phyloP scores from a whole-genome alignment of 2,329 filamentous ascomycete species.

The Lasiodiplodia theobromae region DNA sequence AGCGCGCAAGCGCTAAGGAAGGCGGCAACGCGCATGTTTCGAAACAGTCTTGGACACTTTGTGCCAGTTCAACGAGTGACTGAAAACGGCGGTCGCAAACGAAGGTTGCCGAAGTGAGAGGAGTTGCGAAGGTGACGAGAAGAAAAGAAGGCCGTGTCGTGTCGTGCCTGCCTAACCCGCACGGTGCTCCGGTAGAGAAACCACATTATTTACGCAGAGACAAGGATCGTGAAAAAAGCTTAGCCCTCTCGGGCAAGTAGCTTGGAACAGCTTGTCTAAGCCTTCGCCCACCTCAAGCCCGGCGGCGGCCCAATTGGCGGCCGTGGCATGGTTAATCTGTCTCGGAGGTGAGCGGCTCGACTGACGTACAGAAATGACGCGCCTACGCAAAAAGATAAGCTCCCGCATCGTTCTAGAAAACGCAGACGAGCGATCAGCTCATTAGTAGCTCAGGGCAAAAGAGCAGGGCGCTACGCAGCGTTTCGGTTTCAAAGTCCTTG shows the following conservation, averaged over 20 bases:
- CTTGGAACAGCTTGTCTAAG: conserved; percentile 20
- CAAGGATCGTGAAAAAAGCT: conserved; percentile 7
- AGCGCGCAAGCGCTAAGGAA: conserved; percentile 15
- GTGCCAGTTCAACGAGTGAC: background rate
- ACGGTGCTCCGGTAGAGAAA: conserved; percentile 1
- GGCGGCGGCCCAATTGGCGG: background rate
- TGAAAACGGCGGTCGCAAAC: background rate
- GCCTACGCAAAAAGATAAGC: background rate
- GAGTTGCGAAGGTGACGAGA: background rate
- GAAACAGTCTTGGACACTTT: background rate
- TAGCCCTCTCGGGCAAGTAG: conserved; percentile 22
- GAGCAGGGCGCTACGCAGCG: no score
- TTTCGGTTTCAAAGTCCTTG: no score
- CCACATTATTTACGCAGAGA: background rate
- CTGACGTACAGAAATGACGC: conserved; percentile 1
- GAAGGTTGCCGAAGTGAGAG: background rate
- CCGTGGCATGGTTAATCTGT: conserved; percentile 5
- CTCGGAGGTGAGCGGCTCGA: background rate
- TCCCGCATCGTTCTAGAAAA: conserved; percentile 2
- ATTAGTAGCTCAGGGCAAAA: no score
- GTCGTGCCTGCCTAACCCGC: background rate
- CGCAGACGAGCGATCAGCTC: background rate
- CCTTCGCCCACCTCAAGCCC: background rate
- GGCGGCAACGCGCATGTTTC: conserved; percentile 19
- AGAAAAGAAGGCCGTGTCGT: background rate